Evolutionary conservation across 1,139 yeast species (phyloP), one percentile per base, ranked within the genome.

Genomic region (Geotrichum klebahnii): DNA sequence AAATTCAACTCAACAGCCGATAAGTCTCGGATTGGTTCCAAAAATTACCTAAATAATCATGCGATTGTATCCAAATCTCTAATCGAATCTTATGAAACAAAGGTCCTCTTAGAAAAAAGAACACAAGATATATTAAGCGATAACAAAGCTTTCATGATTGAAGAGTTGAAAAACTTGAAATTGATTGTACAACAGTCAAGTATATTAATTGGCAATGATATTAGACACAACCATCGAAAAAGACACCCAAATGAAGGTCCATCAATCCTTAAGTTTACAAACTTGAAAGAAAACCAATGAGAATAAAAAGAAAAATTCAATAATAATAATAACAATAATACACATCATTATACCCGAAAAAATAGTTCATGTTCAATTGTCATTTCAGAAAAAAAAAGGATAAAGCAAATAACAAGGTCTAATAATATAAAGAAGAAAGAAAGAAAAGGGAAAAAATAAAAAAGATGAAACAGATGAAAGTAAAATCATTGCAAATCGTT

Each of bases 1-100:
- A 53, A 55, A 26, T 63, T 59, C 40, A 61, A 60, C 39, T 42
- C 49, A 19, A 54, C 62, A 1, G 33, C 61, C 44, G 51, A 55
- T 23, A 55, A 52, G 26, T 48, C 61, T 8, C 45, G 52, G 12
- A 53, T 53, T 16, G 57, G 56, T 8, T 46, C 61, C 10, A 50
- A 52, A 6, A 50, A 50, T 5, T 58, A 60, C 46, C 46, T 58
- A 3, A 47, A 42, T 5, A 59, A 58, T 9, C 58, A 61, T 50
- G 48, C 46, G 17, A 39, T 45, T 5, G 57, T 63, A 4, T 50
- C 54, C 1, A 49, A 51, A 22, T 44, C 55, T 20, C 55, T 62
- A 20, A 44, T 50, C 6, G 51, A 53, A 28, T 56, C 62, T 0
- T 61, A 63, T 45, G 52, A 57, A 33, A 37, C 54, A 23, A 57